Evolutionary conservation across 306 rosid species (phyloP).

Genomic region (Abrus precatorius): DNA sequence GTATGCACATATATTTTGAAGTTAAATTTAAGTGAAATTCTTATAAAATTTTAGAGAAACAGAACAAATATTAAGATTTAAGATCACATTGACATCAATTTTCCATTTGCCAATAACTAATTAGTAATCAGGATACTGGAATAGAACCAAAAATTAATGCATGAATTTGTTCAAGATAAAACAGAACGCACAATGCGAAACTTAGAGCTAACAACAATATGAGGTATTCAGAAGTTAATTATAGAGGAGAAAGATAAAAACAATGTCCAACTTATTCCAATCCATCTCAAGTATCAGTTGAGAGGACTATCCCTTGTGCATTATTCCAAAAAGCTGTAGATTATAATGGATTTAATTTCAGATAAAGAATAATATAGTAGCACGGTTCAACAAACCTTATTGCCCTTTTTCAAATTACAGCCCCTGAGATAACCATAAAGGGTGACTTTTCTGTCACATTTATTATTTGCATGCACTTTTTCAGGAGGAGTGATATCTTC

Average conservation of each 20-base stretch:
- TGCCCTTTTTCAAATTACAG: constrained; percentile 84
- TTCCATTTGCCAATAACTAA: neutral
- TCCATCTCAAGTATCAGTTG: constrained; percentile 23
- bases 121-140: neutral
- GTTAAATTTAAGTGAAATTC: constrained; percentile 26
- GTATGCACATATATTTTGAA: constrained; percentile 6
- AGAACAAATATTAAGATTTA: neutral
- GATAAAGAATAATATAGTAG: neutral
- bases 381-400: constrained; percentile 68
- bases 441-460: constrained; percentile 87
- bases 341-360: constrained; percentile 11
- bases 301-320: neutral
- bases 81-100: neutral
- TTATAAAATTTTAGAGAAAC: neutral
- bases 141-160: constrained; percentile 2
- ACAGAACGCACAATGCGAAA: constrained; percentile 5
- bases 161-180: constrained; percentile 2
- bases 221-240: constrained; percentile 7
- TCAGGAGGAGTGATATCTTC: constrained; percentile 96
- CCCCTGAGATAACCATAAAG: constrained; percentile 96
- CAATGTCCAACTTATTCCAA: constrained; percentile 23
- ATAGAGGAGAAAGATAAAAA: neutral
- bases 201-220: neutral
- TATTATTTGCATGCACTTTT: constrained; percentile 68
- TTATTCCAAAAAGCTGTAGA: constrained; percentile 22